A percentile compares a stretch with the other conserved stretches of the same genome.
phyloP scores from a whole-genome alignment of 768 basidiomycete species.

The Boletus sp. region DNA sequence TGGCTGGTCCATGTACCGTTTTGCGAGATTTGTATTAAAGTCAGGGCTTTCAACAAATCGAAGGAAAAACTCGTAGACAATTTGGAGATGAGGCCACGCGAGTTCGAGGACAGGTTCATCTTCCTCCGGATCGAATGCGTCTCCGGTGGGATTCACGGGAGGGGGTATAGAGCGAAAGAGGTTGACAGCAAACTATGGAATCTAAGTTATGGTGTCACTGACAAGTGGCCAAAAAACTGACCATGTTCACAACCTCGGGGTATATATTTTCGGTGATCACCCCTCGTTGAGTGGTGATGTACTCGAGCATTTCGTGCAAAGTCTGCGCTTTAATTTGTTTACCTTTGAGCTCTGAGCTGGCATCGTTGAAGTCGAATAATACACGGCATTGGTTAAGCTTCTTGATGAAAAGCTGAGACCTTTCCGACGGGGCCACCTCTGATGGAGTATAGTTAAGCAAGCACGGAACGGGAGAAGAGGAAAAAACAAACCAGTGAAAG shows the following conservation, averaged over 20 bases:
- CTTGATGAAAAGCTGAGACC: conserved; percentile 86
- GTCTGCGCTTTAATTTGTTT: conserved; percentile 99
- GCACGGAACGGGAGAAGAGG: conserved; percentile 8
- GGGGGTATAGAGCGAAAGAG: conserved; percentile 99
- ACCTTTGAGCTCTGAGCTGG: conserved; percentile 90
- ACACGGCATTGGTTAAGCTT: conserved; percentile 97
- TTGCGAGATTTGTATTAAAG: conserved; percentile 97
- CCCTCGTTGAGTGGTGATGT: conserved; percentile 93
- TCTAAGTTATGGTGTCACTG: conserved; percentile 3
- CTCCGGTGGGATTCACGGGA: conserved; percentile 96
- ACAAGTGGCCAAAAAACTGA: conserved; percentile 35
- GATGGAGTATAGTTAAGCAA: background rate
- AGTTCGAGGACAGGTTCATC: conserved; percentile 98
- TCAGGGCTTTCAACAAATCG: conserved; percentile 97
- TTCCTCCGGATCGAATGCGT: conserved; percentile 99
- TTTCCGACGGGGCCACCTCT: conserved; percentile 89
- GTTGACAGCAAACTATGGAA: conserved; percentile 86
- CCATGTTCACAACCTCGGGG: conserved; percentile 99
- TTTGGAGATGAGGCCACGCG: conserved; percentile 98
- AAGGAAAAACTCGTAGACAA: conserved; percentile 99
- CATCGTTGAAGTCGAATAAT: conserved; percentile 98
- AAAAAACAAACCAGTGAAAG: conserved; percentile 65
- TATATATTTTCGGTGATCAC: conserved; percentile 97
- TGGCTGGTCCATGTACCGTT: conserved; percentile 93
- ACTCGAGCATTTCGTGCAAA: conserved; percentile 97